These are phyloP conservation scores for Mortierella antarctica DNA, from an alignment of 192 early-diverging fungal genomes.

Conservation along the genomic window DNA sequence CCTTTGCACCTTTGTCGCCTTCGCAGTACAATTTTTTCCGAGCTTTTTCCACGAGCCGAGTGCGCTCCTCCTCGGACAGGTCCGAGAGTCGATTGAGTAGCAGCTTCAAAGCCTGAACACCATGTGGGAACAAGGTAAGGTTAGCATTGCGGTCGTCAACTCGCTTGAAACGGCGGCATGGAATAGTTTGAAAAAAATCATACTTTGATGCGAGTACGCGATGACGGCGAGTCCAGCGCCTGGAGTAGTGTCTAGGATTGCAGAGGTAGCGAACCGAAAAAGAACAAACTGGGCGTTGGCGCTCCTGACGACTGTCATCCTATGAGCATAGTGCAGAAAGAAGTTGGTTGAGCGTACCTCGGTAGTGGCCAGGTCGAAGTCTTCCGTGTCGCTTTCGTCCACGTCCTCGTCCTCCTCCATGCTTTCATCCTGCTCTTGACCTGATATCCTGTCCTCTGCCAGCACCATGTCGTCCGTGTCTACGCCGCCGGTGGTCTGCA, in stretches of 20 bases:
- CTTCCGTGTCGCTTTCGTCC: constrained; percentile 21
- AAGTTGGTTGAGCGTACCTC: too few relatives aligned
- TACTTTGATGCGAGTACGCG: constrained; percentile 8
- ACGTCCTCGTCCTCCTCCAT: constrained; percentile 3
- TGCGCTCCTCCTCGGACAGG: not conserved
- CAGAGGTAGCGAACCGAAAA: too few relatives aligned
- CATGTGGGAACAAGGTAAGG: too few relatives aligned
- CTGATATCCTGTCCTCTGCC: not conserved
- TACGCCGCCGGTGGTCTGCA: not conserved
- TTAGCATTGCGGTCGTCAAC: too few relatives aligned
- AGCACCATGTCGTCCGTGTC: constrained; percentile 6
- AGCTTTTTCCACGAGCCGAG: constrained; percentile 16
- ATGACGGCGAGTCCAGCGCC: not conserved
- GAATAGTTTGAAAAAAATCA: not conserved
- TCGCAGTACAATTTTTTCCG: constrained; percentile 23
- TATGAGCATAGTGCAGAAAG: too few relatives aligned
- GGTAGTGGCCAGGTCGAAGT: not conserved
- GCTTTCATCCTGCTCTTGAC: not conserved
- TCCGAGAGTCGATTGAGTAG: constrained; percentile 40
- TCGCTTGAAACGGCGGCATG: too few relatives aligned
- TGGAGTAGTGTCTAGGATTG: constrained; percentile 9
- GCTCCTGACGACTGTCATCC: too few relatives aligned
- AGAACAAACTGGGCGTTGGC: too few relatives aligned
- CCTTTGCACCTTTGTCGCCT: constrained; percentile 43
- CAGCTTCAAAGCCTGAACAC: constrained; percentile 25